Conservation (phyloP, 1,284 basidiomycete species). For the Heterobasidion parviporum region DNA sequence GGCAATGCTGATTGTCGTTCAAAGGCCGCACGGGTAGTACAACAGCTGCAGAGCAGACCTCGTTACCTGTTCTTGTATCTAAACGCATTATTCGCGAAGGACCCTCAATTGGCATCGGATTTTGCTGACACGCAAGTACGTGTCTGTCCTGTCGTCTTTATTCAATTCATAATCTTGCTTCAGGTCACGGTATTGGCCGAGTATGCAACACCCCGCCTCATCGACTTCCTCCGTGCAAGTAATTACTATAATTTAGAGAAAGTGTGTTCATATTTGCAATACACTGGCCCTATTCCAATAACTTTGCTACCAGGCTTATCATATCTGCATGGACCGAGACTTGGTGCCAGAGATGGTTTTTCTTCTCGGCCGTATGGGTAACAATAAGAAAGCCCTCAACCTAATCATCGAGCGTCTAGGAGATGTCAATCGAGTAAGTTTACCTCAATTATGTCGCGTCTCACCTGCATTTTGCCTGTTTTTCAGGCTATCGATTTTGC, state of each 20-base stretch:
- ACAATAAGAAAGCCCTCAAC: conserved; percentile 90
- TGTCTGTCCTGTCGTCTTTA: background rate
- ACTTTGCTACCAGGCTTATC: conserved; percentile 62
- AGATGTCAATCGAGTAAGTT: conserved; percentile 77
- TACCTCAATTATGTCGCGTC: background rate
- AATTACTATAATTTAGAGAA: conserved; percentile 88
- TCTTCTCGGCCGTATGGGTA: conserved; percentile 93
- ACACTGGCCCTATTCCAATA: background rate
- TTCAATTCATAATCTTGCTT: background rate
- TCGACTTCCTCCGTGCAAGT: conserved; percentile 89
- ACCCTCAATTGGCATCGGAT: conserved; percentile 71
- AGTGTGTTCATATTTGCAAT: conserved; percentile 30
- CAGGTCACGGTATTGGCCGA: conserved; percentile 90
- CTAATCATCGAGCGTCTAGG: conserved; percentile 94
- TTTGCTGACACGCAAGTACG: conserved; percentile 81
- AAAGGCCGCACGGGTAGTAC: conserved; percentile 81
- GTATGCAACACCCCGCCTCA: conserved; percentile 70
- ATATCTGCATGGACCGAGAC: conserved; percentile 77
- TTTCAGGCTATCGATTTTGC: conserved; percentile 93
- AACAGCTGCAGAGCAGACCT: conserved; percentile 74
- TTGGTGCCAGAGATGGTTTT: conserved; percentile 97
- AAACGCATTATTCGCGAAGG: conserved; percentile 84
- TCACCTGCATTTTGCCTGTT: background rate
- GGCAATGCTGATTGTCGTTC: background rate
- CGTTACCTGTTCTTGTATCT: conserved; percentile 91